Conservation (phyloP, 1,139 yeast genomes). For the Blastobotrys persicus region DNA sequence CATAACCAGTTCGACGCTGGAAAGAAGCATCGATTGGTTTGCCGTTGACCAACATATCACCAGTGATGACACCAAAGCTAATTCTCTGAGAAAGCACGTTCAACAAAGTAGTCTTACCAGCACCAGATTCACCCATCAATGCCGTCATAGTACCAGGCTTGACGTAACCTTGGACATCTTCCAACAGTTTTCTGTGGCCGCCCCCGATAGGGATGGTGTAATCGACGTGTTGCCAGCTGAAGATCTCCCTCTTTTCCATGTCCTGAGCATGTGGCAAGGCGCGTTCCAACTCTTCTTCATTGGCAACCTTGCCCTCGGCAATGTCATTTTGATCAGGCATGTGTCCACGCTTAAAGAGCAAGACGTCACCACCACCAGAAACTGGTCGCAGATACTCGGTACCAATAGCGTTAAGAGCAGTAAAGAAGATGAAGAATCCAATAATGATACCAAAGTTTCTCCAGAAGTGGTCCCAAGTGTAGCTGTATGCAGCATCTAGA, state of each 20-base stretch:
- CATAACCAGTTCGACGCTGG: slow-evolving; percentile 62
- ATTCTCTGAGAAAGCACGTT: slow-evolving; percentile 59
- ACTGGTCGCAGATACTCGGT: slow-evolving; percentile 53
- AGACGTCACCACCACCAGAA: slow-evolving; percentile 56
- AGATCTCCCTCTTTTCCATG: slow-evolving; percentile 39
- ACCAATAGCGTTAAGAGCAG: slow-evolving; percentile 45
- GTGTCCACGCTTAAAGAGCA: slow-evolving; percentile 55
- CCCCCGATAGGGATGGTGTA: slow-evolving; percentile 53
- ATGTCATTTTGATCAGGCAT: slow-evolving; percentile 39
- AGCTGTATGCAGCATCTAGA: slow-evolving; percentile 41
- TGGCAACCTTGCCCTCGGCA: slow-evolving; percentile 25
- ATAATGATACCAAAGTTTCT: slow-evolving; percentile 61
- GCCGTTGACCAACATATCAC: slow-evolving; percentile 64
- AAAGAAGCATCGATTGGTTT: slow-evolving; percentile 50
- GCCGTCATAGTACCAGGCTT: slow-evolving; percentile 65
- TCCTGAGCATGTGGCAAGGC: slow-evolving; percentile 13
- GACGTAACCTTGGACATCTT: slow-evolving; percentile 61
- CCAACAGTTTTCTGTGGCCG: slow-evolving; percentile 45
- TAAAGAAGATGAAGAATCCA: slow-evolving; percentile 54
- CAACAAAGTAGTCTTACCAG: slow-evolving; percentile 64
- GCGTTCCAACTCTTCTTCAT: slow-evolving; percentile 18
- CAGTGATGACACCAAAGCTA: slow-evolving; percentile 58
- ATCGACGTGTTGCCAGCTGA: slow-evolving; percentile 54
- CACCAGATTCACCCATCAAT: slow-evolving; percentile 69
- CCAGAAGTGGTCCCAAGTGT: slow-evolving; percentile 56